These are phyloP conservation scores for Diplodia intermedia DNA, from an alignment of 2,329 filamentous ascomycete genomes.

Conservation along the genomic window DNA sequence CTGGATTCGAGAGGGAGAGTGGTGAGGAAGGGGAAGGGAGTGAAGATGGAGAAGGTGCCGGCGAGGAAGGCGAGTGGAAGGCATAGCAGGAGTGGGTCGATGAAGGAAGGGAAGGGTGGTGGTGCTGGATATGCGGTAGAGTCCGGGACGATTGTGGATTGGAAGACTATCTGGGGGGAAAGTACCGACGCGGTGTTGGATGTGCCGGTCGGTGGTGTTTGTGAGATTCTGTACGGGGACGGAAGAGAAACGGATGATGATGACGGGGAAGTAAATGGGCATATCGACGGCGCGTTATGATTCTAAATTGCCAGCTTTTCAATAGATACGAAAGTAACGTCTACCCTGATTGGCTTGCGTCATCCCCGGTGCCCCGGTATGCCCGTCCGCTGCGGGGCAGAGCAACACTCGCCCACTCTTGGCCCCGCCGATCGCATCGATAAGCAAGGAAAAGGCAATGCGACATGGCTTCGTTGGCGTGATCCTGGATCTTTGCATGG, in stretches of 20 bases:
- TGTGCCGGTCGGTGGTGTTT: constrained; percentile 91
- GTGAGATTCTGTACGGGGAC: constrained; percentile 87
- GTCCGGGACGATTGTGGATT: constrained; percentile 63
- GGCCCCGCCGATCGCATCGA: too few species aligned
- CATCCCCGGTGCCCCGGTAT: not conserved
- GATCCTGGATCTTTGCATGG: too few species aligned
- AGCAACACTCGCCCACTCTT: too few species aligned
- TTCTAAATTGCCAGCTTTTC: too few species aligned
- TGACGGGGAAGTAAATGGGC: not conserved
- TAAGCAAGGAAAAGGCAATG: too few species aligned
- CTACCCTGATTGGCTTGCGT: not conserved
- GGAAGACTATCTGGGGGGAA: constrained; percentile 85
- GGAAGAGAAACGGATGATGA: constrained; percentile 48
- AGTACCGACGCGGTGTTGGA: constrained; percentile 98
- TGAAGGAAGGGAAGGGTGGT: constrained; percentile 46
- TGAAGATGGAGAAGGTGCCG: constrained; percentile 50
- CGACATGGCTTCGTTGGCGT: too few species aligned
- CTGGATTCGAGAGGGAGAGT: constrained; percentile 70
- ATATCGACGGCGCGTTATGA: not conserved
- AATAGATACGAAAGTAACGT: too few species aligned
- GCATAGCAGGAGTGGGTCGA: constrained; percentile 32
- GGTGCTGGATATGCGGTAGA: constrained; percentile 44
- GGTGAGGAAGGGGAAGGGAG: constrained; percentile 46
- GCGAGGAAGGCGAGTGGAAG: constrained; percentile 49
- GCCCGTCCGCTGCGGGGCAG: constrained; percentile 1